Evolutionary conservation across 305 asterid species (phyloP), one percentile per base, ranked within the genome.

Genomic region (Salvia sclarea): DNA sequence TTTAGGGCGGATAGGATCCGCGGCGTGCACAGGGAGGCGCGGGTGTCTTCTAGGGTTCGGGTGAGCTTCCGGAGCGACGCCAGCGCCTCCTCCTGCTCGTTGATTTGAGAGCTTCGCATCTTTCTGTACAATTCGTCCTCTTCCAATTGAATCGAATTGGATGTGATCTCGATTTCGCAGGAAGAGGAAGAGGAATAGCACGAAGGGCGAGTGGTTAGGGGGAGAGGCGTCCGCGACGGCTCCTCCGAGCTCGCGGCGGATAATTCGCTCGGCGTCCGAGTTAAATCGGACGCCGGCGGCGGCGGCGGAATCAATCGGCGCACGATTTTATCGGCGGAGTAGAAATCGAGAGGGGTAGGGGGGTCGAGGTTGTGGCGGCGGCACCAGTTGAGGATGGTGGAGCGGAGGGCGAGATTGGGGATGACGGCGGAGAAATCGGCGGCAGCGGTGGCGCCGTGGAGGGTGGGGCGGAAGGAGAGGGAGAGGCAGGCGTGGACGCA

Each of bases 321-420:
- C 3, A 90, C 86, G 61, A 88, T 77, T 13, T 80, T 83, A 13
- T 81, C 83, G 1, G 98, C 96, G 37, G 91, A 67, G 78, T 24
- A 13, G 11, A 77, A 82, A 38, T 84, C 90, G 40, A 87, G 25
- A 31, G 96, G 90, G 10, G 71, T 76, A 1, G 91, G 96, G 31
- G 85, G 86, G 49, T 72, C 84, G 21, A 73, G 43, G 76, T 45
- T 71, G 54, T 81, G 79, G 24, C 75, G 71, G 62, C 77, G 81
- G 74, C 94, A 90, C 87, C 92, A 90, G 40, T 76, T 90, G 56
- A 82, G 80, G 44, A 93, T 93, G 35, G 96, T 75, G 61, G 97
- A 76, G 59, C 77, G 84, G 48, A 93, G 87, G 35, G 98, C 98
- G 21, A 93, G 82, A 53, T 93, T 88, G 11, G 97, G 98, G 66